Percentiles rank a stretch among this genome's conserved stretches.
phyloP scores from a whole-genome alignment of 192 early-diverging fungal species.

The Rhizoclosmatium globosum region DNA sequence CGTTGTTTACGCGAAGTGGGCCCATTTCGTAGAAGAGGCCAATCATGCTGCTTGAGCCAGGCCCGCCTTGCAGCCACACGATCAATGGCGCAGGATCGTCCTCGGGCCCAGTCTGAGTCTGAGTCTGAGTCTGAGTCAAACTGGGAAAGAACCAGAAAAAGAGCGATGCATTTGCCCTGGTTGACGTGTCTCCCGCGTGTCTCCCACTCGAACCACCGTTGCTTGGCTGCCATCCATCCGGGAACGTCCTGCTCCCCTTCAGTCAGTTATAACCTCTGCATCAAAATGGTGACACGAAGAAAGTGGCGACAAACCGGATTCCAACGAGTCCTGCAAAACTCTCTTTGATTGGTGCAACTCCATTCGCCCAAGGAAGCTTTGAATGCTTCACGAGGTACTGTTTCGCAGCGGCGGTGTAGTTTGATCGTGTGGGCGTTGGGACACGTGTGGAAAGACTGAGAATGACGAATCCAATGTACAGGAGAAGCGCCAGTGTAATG shows the following conservation, averaged over 20 bases:
- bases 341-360: neutral
- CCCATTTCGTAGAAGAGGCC: constrained; percentile 80
- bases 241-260: neutral
- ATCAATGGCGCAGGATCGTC: constrained; percentile 68
- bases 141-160: constrained; percentile 87
- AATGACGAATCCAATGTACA: neutral
- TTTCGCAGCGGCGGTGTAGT: neutral
- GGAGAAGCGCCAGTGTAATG: no score
- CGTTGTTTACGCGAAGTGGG: constrained; percentile 63
- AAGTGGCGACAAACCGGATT: neutral
- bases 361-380: constrained; percentile 23
- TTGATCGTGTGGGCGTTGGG: neutral
- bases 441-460: neutral
- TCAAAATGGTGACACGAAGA: neutral
- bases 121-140: constrained; percentile 40
- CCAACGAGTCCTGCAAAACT: constrained; percentile 29
- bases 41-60: constrained; percentile 83
- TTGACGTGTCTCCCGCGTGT: neutral
- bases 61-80: constrained; percentile 86
- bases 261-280: neutral
- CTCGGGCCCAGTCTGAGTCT: constrained; percentile 47
- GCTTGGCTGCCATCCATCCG: constrained; percentile 18
- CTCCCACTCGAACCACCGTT: neutral
- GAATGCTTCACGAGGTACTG: neutral
- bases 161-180: constrained; percentile 5